These are phyloP conservation scores for Nephelium lappaceum DNA, from an alignment of 345 rosid genomes.

Conservation along the genomic window DNA sequence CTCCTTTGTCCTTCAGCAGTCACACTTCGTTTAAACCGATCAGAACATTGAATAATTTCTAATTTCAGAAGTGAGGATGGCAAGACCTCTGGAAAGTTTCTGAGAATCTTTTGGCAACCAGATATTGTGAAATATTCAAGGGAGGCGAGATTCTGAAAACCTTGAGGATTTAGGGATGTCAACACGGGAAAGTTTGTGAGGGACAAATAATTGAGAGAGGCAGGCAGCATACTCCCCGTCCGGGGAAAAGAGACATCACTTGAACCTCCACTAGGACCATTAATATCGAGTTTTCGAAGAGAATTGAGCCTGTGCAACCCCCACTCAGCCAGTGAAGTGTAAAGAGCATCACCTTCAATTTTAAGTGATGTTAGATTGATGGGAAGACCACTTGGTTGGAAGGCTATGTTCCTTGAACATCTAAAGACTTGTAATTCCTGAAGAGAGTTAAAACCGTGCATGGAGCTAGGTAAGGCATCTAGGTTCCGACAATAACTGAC, in stretches of 20 bases:
- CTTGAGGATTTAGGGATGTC: conserved; percentile 3
- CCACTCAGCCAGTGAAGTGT: conserved; percentile 17
- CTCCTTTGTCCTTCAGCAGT: conserved; percentile 11
- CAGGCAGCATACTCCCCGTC: not conserved
- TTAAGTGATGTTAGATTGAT: conserved; percentile 19
- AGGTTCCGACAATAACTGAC: conserved; percentile 9
- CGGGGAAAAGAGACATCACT: conserved; percentile 18
- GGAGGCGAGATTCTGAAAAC: conserved; percentile 17
- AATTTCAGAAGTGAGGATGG: conserved; percentile 14
- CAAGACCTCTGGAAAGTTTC: conserved; percentile 10
- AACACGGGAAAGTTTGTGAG: conserved; percentile 20
- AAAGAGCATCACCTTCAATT: conserved; percentile 6
- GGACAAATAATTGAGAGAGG: conserved; percentile 4
- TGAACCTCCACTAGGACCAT: conserved; percentile 3
- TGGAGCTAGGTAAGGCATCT: conserved; percentile 1
- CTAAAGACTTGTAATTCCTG: conserved; percentile 18
- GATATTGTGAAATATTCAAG: conserved; percentile 24
- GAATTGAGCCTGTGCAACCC: conserved; percentile 19
- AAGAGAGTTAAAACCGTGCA: conserved; percentile 21
- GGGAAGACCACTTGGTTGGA: conserved; percentile 26
- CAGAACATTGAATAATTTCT: conserved; percentile 14
- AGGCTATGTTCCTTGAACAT: conserved; percentile 19
- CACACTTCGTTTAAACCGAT: conserved; percentile 5
- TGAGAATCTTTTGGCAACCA: conserved; percentile 16
- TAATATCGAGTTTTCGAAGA: conserved; percentile 14